Conservation (phyloP, 441 rosid genomes). For the Brassica balearica region DNA sequence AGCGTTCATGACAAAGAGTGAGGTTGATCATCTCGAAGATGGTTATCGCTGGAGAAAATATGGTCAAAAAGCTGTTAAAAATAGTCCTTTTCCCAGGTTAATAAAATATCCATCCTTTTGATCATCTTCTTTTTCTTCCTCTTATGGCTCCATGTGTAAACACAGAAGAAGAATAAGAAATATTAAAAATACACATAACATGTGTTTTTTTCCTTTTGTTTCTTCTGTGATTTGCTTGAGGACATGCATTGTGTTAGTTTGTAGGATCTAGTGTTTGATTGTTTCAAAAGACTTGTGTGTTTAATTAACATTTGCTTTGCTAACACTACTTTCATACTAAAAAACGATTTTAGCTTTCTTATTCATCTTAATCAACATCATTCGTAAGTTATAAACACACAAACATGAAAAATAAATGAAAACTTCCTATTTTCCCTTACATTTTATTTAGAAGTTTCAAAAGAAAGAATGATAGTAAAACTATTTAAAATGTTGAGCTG, state of each 20-base stretch:
- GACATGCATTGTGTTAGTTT: constrained; percentile 31
- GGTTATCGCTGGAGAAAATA: constrained; percentile 89
- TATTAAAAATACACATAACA: background rate
- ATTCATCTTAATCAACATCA: background rate
- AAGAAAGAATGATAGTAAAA: constrained; percentile 4
- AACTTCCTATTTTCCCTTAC: background rate
- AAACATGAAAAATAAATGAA: background rate
- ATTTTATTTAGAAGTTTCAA: background rate
- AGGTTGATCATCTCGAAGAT: constrained; percentile 85
- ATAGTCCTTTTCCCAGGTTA: constrained; percentile 76
- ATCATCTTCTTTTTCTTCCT: background rate
- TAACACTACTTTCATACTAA: background rate
- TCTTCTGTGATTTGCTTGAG: constrained; percentile 13
- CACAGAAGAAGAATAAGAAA: background rate
- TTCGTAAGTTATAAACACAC: background rate
- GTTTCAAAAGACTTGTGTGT: background rate
- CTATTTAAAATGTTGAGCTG: background rate
- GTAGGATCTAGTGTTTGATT: constrained; percentile 24
- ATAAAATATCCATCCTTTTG: constrained; percentile 11
- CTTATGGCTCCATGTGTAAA: background rate
- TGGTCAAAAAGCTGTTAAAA: constrained; percentile 86
- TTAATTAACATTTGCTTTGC: background rate
- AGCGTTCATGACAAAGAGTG: constrained; percentile 86
- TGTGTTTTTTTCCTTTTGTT: background rate
- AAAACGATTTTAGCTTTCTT: background rate